A percentile compares a stretch with the other conserved stretches of the same genome.
These are phyloP conservation scores for Quercus aquifolioides DNA, from an alignment of 306 rosid species.

Conservation along the genomic window DNA sequence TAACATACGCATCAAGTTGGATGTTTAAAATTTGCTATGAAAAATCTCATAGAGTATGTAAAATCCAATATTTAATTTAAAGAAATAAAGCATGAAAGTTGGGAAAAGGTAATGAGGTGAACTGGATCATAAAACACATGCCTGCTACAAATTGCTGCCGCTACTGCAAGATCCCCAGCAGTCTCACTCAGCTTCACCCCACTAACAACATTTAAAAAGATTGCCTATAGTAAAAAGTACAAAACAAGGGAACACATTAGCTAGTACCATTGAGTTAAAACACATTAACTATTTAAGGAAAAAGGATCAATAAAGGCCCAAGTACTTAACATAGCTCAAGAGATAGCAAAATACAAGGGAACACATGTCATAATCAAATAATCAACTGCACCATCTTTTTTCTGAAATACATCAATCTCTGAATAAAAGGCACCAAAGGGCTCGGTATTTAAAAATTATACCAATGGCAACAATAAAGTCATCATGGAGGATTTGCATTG, in stretches of 20 bases:
- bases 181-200: conserved; percentile 74
- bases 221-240: conserved; percentile 36
- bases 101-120: conserved; percentile 5
- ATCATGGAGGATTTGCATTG: too few relatives aligned
- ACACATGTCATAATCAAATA: not conserved
- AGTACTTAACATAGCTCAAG: not conserved
- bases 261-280: not conserved
- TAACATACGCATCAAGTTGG: not conserved
- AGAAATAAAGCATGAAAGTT: not conserved
- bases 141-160: conserved; percentile 99
- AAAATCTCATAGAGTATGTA: not conserved
- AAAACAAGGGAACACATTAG: too few relatives aligned
- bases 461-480: too few relatives aligned
- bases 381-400: not conserved
- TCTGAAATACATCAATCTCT: too few relatives aligned
- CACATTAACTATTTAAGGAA: not conserved
- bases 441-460: too few relatives aligned
- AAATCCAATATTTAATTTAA: not conserved
- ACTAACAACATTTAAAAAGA: conserved; percentile 75
- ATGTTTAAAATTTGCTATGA: not conserved
- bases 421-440: too few relatives aligned
- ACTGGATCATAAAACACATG: conserved; percentile 28
- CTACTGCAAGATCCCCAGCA: conserved; percentile 95
- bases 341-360: not conserved
- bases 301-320: not conserved